Percentiles rank a stretch among this genome's conserved stretches.
These are phyloP conservation scores for Endoconidiophora polonica DNA, from an alignment of 2,329 filamentous ascomycete species.

Conservation along the genomic window DNA sequence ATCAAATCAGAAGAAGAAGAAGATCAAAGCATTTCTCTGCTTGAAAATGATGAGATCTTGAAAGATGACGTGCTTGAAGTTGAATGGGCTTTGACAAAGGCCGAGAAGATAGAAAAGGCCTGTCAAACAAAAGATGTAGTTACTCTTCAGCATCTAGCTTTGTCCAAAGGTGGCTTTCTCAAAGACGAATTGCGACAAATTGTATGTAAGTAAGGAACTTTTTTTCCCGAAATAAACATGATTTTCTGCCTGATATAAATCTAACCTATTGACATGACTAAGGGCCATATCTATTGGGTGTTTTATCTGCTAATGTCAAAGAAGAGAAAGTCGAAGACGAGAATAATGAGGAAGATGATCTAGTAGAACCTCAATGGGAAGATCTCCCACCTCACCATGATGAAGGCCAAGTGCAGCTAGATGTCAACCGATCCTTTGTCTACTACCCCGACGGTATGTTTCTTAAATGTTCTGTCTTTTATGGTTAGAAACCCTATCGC, in stretches of 20 bases:
- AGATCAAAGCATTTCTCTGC: background rate
- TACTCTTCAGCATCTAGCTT: conserved; percentile 39
- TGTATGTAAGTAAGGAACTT: conserved; percentile 50
- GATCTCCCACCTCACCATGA: conserved; percentile 62
- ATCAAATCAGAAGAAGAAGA: background rate
- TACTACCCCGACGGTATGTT: conserved; percentile 72
- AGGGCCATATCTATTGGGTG: conserved; percentile 48
- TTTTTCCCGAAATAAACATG: too few species aligned
- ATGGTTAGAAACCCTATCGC: background rate
- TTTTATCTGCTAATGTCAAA: conserved; percentile 15
- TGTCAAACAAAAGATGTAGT: conserved; percentile 41
- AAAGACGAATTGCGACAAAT: conserved; percentile 49
- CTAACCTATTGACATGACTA: background rate
- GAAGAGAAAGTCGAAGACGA: conserved; percentile 12
- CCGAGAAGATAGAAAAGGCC: conserved; percentile 37
- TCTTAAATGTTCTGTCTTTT: conserved; percentile 5
- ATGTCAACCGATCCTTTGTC: conserved; percentile 92
- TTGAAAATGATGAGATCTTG: background rate
- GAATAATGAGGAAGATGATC: conserved; percentile 7
- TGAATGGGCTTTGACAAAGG: conserved; percentile 19
- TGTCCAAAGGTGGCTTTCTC: conserved; percentile 49
- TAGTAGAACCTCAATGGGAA: conserved; percentile 28
- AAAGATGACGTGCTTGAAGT: background rate
- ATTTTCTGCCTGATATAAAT: background rate
- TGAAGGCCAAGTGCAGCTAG: conserved; percentile 78